Conservation (phyloP, 2,329 filamentous ascomycete species). For the Aschersonia sp. region DNA sequence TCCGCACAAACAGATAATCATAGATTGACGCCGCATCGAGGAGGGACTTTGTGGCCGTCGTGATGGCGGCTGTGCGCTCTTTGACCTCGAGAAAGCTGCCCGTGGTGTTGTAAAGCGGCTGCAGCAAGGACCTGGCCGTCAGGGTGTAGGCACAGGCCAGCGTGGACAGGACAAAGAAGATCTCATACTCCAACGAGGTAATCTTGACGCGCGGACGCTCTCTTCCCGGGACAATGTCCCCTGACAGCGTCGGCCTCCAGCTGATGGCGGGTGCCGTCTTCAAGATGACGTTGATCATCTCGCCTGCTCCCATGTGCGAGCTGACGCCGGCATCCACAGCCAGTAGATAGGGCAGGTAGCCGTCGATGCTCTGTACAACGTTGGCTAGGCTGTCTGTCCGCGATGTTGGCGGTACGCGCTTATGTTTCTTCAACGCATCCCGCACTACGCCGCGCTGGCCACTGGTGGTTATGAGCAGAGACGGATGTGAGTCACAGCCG, state of each 20-base stretch:
- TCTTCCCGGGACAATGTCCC: conserved; percentile 46
- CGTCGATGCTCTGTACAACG: conserved; percentile 54
- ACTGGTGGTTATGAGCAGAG: conserved; percentile 67
- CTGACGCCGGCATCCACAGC: conserved; percentile 62
- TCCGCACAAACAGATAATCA: conserved; percentile 48
- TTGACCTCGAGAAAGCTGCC: conserved; percentile 46
- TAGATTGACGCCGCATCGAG: conserved; percentile 69
- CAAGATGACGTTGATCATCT: conserved; percentile 54
- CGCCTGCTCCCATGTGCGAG: conserved; percentile 29
- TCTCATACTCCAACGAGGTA: conserved; percentile 65
- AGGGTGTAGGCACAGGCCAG: conserved; percentile 62
- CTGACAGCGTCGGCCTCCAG: conserved; percentile 73
- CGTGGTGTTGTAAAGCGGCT: conserved; percentile 55
- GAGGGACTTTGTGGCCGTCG: conserved; percentile 61
- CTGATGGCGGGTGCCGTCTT: conserved; percentile 48
- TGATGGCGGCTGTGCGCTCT: conserved; percentile 55
- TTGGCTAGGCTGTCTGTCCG: conserved; percentile 57
- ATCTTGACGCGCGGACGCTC: conserved; percentile 55
- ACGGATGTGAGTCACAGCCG: conserved; percentile 72
- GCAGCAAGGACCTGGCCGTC: conserved; percentile 56
- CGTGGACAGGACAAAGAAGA: conserved; percentile 65
- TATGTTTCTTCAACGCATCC: conserved; percentile 76
- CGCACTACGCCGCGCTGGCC: conserved; percentile 73
- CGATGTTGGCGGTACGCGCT: conserved; percentile 60
- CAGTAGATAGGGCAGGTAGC: conserved; percentile 74